Base-by-base conservation (phyloP, 2,329 filamentous ascomycete genomes). In the Neoascochyta sp. region DNA sequence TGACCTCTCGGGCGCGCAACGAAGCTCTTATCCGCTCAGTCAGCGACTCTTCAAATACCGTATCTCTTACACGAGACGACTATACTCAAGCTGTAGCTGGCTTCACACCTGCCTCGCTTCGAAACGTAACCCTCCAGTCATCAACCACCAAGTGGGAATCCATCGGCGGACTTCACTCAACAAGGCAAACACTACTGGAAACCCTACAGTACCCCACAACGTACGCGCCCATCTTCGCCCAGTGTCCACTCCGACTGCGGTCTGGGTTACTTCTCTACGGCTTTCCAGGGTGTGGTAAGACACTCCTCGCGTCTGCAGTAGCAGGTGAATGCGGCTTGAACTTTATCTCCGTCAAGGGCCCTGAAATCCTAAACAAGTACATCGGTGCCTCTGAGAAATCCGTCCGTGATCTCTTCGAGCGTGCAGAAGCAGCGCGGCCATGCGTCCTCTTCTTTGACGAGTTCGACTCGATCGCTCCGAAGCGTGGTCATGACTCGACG, bases 381-480 rank as follows among this genome's bases (percentile, higher is more conserved):
- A 98, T 98, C 36, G 92, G 92, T 55, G 92, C 92, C 1, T 94
- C 86, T 16, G 92, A 98, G 56, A 98, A 98, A 71, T 88, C 81
- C 39, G 89, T 98, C 5, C 81, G 93, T 22, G 92, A 98, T 60
- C 72, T 98, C 1, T 98, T 98, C 54, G 90, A 95, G 57, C 79
- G 92, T 22, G 92, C 92, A 0, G 81, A 83, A 55, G 90, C 92
- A 3, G 92, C 92, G 4, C 80, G 83, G 37, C 93, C 93, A 0
- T 96, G 92, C 50, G 86, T 98, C 4, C 72, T 98, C 7, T 98
- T 98, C 73, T 98, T 98, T 57, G 92, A 98, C 57, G 92, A 98
- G 62, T 98, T 98, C 56, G 92, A 98, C 66, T 89, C 86, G 21
- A 96, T 98, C 43, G 93, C 93, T 0, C 92, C 92, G 3, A 98